These are phyloP conservation scores for Taphrina pruni DNA, from an alignment of 1,139 yeast genomes.

Conservation along the genomic window DNA sequence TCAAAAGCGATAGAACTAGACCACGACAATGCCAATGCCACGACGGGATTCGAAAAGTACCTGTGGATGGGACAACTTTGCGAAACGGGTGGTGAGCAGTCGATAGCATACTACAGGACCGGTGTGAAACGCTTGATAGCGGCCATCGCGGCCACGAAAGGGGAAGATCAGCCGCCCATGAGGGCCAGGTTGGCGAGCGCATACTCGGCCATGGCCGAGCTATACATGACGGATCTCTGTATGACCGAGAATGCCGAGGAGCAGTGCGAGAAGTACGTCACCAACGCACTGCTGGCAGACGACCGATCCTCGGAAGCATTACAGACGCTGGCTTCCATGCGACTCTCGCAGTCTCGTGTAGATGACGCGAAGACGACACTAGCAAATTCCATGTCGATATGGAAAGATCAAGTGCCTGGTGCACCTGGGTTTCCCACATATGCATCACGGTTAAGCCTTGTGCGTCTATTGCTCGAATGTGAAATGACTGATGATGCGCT, in stretches of 20 bases:
- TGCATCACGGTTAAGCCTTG: slow-evolving; percentile 39
- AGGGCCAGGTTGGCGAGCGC: slow-evolving; percentile 70
- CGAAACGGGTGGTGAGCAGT: slow-evolving; percentile 74
- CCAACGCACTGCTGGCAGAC: slow-evolving; percentile 69
- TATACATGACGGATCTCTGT: slow-evolving; percentile 99
- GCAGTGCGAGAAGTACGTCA: slow-evolving; percentile 75
- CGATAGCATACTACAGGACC: slow-evolving; percentile 66
- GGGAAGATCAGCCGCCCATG: slow-evolving; percentile 52
- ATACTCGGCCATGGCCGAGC: slow-evolving; percentile 83
- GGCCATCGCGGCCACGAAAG: slow-evolving; percentile 51
- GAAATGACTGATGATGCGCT: slow-evolving; percentile 38
- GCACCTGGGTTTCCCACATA: slow-evolving; percentile 37
- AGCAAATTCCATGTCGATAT: slow-evolving; percentile 26
- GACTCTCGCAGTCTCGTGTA: slow-evolving; percentile 82
- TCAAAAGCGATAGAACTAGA: slow-evolving; percentile 54
- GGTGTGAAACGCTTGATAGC: slow-evolving; percentile 63
- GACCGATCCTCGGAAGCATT: slow-evolving; percentile 74
- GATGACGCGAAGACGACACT: slow-evolving; percentile 77
- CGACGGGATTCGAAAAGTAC: slow-evolving; percentile 70
- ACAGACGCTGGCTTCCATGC: slow-evolving; percentile 81
- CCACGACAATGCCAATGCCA: slow-evolving; percentile 54
- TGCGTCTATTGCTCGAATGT: slow-evolving; percentile 41
- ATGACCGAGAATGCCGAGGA: slow-evolving; percentile 89
- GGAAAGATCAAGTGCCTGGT: slow-evolving; percentile 23
- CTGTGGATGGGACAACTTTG: slow-evolving; percentile 84